Percentiles rank a stretch among this genome's conserved stretches.
Conservation (phyloP, 2,329 filamentous ascomycete genomes). For the Exophiala mesophila region DNA sequence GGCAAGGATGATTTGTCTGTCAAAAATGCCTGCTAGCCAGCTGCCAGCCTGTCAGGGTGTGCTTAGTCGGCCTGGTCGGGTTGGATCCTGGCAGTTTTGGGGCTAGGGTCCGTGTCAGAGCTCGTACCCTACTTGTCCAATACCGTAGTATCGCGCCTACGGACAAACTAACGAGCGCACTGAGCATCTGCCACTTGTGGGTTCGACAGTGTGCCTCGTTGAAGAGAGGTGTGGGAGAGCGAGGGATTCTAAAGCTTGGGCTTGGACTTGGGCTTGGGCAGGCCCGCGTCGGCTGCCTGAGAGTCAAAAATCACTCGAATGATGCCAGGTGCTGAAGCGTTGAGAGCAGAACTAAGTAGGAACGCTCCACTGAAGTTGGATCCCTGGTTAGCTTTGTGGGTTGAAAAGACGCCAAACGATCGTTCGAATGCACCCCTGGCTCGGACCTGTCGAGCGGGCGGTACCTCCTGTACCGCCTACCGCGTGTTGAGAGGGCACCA, state of each 20-base stretch:
- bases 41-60: not conserved
- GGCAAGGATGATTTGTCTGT: conserved; percentile 2
- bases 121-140: not conserved
- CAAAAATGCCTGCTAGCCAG: not conserved
- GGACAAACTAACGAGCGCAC: not conserved
- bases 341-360: too few species aligned
- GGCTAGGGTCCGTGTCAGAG: not conserved
- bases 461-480: too few species aligned
- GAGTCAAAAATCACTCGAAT: too few species aligned
- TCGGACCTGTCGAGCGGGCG: too few species aligned
- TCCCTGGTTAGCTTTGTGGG: not conserved
- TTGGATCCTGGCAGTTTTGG: not conserved
- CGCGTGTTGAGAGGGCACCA: too few species aligned
- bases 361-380: not conserved
- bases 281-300: conserved; percentile 2
- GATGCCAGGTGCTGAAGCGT: too few species aligned
- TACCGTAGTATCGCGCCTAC: not conserved
- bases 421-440: not conserved
- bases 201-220: too few species aligned
- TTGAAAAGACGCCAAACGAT: conserved; percentile 1
- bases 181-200: not conserved
- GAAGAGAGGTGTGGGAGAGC: too few species aligned
- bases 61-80: not conserved
- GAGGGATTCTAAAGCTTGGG: not conserved
- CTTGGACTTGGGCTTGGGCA: too few species aligned